A percentile compares a stretch with the other conserved stretches of the same genome.
These are phyloP conservation scores for Teratosphaeria pseudoeucalypti DNA, from an alignment of 2,329 filamentous ascomycete species.

Conservation along the genomic window DNA sequence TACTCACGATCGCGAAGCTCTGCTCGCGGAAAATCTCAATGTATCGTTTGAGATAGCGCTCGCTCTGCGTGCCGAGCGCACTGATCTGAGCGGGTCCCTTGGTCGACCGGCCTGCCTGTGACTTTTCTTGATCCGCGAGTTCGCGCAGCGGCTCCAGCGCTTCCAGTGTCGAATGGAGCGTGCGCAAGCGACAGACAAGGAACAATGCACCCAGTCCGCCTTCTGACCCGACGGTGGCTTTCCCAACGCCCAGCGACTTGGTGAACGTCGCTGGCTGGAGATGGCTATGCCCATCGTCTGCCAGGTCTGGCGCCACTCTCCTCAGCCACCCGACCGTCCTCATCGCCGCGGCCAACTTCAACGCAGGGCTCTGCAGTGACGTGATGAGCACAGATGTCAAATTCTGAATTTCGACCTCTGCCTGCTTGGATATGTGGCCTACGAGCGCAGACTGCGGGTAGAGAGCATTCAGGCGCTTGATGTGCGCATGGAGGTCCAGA, in stretches of 20 bases:
- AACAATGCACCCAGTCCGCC: conserved; percentile 73
- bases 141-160: conserved; percentile 78
- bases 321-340: conserved; percentile 86
- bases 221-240: conserved; percentile 32
- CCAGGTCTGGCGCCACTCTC: conserved; percentile 72
- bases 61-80: conserved; percentile 80
- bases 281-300: conserved; percentile 25
- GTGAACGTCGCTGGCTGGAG: background rate
- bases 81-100: conserved; percentile 6
- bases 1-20: conserved; percentile 87
- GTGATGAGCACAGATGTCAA: conserved; percentile 78
- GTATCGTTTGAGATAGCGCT: conserved; percentile 87
- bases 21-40: conserved; percentile 97
- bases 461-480: conserved; percentile 70
- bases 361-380: conserved; percentile 61
- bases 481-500: conserved; percentile 86
- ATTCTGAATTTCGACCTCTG: conserved; percentile 76
- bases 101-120: conserved; percentile 28
- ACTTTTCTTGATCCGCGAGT: conserved; percentile 76
- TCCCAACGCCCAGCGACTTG: background rate
- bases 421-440: conserved; percentile 60
- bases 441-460: conserved; percentile 73
- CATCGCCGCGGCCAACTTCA: conserved; percentile 84
- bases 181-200: conserved; percentile 73
- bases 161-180: conserved; percentile 66